Conservation (phyloP, 345 rosid species). For the Populus nigra region DNA sequence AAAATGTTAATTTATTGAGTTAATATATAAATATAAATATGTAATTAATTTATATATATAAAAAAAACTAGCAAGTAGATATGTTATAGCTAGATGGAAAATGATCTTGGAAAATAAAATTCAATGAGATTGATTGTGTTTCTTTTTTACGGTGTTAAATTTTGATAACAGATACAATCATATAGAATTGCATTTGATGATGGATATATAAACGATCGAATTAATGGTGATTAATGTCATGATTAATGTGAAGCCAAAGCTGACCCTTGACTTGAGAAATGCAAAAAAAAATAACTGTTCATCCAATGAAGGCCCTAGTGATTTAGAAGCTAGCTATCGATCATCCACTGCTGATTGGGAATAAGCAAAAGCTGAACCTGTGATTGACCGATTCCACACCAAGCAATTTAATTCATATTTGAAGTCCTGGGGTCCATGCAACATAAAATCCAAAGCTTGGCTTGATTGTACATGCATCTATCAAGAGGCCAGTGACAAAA, state of each 20-base stretch:
- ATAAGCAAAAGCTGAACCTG: background rate
- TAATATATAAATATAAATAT: too few relatives aligned
- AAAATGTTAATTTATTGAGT: too few relatives aligned
- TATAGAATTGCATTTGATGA: background rate
- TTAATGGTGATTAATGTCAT: background rate
- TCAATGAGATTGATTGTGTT: background rate
- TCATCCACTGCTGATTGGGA: background rate
- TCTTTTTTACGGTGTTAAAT: background rate
- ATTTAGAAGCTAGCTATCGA: background rate
- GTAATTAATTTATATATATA: too few relatives aligned
- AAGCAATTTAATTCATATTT: too few relatives aligned
- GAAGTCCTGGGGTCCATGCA: constrained; percentile 6
- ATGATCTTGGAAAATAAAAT: background rate
- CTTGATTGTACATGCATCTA: constrained; percentile 4
- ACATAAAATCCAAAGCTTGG: constrained; percentile 8
- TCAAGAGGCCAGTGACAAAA: background rate
- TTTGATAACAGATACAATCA: background rate
- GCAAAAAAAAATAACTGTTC: background rate
- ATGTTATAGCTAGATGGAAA: background rate
- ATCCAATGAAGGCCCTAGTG: background rate
- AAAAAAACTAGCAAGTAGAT: background rate
- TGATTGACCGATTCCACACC: background rate
- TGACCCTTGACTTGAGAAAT: background rate
- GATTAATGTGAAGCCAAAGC: background rate
- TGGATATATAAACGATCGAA: background rate